A percentile compares a stretch with the other conserved stretches of the same genome.
phyloP scores from a whole-genome alignment of 2,329 filamentous ascomycete species.

The Aspergillus sp. region DNA sequence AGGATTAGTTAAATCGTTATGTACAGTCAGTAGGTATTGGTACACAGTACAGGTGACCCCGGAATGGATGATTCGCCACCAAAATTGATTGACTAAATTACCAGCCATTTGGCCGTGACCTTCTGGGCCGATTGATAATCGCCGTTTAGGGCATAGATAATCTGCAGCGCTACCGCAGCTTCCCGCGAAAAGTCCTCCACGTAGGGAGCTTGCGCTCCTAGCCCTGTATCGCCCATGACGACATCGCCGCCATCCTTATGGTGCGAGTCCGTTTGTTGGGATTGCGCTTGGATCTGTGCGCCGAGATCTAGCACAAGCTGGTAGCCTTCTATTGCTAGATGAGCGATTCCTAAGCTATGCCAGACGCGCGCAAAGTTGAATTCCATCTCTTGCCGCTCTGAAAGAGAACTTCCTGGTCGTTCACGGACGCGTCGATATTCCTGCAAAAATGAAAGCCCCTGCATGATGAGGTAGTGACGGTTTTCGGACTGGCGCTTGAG shows the following conservation, averaged over 20 bases:
- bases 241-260: constrained; percentile 46
- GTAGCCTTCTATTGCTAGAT: constrained; percentile 74
- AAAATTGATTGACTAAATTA: constrained; percentile 39
- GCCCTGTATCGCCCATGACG: constrained; percentile 23
- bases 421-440: constrained; percentile 67
- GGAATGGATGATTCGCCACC: background rate
- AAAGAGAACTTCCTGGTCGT: constrained; percentile 42
- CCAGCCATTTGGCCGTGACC: constrained; percentile 63
- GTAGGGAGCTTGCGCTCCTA: constrained; percentile 18
- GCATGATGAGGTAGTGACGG: constrained; percentile 80
- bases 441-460: constrained; percentile 79
- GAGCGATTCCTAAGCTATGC: constrained; percentile 71
- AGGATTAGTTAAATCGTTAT: no score
- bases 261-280: constrained; percentile 26
- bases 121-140: constrained; percentile 61
- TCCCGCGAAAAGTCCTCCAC: constrained; percentile 66
- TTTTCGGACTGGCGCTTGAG: constrained; percentile 90
- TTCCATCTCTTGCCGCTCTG: constrained; percentile 70
- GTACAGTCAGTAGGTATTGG: background rate
- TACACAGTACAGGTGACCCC: background rate
- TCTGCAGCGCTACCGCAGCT: constrained; percentile 73
- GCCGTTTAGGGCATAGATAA: constrained; percentile 65
- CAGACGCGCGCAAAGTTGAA: constrained; percentile 78
- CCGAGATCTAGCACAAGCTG: constrained; percentile 57
- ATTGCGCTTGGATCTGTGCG: constrained; percentile 44